phyloP scores from a whole-genome alignment of 306 rosid genomes.

The Fagus crenata region DNA sequence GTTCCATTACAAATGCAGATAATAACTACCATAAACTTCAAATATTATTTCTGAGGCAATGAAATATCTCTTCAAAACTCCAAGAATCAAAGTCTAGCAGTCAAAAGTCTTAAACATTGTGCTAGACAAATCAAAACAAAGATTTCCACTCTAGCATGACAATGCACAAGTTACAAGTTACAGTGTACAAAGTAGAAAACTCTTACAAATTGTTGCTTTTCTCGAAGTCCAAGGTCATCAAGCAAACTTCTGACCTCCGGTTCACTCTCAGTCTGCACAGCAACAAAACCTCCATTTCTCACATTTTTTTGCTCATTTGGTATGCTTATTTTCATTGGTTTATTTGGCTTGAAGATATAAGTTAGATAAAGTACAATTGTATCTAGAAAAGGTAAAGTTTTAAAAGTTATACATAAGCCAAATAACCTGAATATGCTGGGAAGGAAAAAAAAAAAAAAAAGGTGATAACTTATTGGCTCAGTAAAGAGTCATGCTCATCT shows the following conservation, averaged over 20 bases:
- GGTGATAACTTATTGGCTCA: neutral
- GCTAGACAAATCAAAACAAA: slow-evolving; percentile 13
- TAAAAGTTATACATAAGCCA: too few species aligned
- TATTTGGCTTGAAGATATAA: too few species aligned
- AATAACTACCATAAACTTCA: neutral
- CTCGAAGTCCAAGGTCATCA: slow-evolving; percentile 77
- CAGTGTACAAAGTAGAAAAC: slow-evolving; percentile 5
- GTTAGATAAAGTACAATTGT: too few species aligned
- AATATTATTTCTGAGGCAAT: neutral
- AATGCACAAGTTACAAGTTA: neutral
- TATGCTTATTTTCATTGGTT: too few species aligned
- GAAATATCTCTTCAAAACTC: slow-evolving; percentile 20
- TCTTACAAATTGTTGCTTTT: slow-evolving; percentile 86
- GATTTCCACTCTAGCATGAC: slow-evolving; percentile 1
- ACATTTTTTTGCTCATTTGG: too few species aligned
- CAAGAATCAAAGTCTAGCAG: slow-evolving; percentile 17
- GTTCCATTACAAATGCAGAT: slow-evolving; percentile 10
- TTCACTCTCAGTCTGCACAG: slow-evolving; percentile 73
- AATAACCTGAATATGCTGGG: too few species aligned
- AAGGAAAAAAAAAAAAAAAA: too few species aligned
- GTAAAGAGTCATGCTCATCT: slow-evolving; percentile 14
- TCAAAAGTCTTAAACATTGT: slow-evolving; percentile 19
- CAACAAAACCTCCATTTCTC: slow-evolving; percentile 22
- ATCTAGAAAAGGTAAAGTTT: too few species aligned
- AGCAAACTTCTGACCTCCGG: slow-evolving; percentile 67